A percentile compares a stretch with the other conserved stretches of the same genome.
Evolutionary conservation across 1,139 yeast genomes (phyloP).

Genomic region (Meyerozyma sp.): DNA sequence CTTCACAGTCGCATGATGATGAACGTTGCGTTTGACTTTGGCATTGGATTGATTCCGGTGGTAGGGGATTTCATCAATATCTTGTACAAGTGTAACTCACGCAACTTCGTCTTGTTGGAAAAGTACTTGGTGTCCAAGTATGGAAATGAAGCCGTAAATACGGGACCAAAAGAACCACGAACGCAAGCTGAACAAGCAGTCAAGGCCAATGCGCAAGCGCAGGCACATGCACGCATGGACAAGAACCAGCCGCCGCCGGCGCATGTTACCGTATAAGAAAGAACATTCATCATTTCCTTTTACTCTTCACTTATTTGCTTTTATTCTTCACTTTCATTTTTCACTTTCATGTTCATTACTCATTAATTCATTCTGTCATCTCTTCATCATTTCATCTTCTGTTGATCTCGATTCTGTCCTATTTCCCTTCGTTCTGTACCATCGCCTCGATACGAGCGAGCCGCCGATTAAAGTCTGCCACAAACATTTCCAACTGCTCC

Average conservation of each 20-base stretch:
- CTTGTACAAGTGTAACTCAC: constrained; percentile 67
- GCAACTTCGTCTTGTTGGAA: constrained; percentile 65
- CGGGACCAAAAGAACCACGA: background rate
- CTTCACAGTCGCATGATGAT: constrained; percentile 50
- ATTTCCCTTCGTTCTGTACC: background rate
- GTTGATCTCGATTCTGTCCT: background rate
- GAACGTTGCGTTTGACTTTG: constrained; percentile 61
- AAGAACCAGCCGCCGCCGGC: background rate
- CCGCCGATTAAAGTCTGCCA: constrained; percentile 31
- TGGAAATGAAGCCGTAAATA: background rate
- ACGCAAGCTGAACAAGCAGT: background rate
- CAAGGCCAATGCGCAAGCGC: background rate
- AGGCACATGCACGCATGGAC: background rate
- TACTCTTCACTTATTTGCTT: background rate
- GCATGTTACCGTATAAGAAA: background rate
- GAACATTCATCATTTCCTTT: background rate
- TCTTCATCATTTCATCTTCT: too few relatives aligned
- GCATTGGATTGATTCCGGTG: constrained; percentile 65
- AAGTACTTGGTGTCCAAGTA: constrained; percentile 46
- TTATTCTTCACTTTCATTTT: background rate
- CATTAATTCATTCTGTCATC: too few relatives aligned
- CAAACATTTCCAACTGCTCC: constrained; percentile 55
- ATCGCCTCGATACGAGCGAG: constrained; percentile 8
- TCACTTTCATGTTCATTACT: background rate
- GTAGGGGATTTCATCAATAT: constrained; percentile 68